Conservation (phyloP, 495 filamentous ascomycete genomes). For the Daldinia caldariorum region DNA sequence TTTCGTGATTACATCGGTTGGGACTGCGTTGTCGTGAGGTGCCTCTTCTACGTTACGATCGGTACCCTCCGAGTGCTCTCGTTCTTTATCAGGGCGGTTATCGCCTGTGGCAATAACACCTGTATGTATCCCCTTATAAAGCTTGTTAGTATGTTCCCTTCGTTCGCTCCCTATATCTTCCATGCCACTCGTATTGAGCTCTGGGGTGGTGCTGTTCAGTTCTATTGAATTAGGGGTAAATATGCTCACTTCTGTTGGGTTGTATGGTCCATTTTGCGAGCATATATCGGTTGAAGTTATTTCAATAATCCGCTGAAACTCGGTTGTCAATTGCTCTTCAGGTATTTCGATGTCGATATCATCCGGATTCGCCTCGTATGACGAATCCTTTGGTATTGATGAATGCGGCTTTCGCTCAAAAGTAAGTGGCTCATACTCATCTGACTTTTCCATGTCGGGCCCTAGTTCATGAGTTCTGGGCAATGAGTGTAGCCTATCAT, state of each 20-base stretch:
- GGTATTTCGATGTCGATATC: slow-evolving; percentile 61
- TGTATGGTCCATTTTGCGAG: slow-evolving; percentile 11
- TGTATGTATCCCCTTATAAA: slow-evolving; percentile 4
- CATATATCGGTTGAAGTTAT: slow-evolving; percentile 8
- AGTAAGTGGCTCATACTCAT: slow-evolving; percentile 7
- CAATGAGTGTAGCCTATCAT: not conserved
- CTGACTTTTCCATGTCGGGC: not conserved
- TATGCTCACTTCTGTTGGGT: slow-evolving; percentile 15
- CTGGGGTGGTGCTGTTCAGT: not conserved
- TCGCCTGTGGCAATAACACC: not conserved
- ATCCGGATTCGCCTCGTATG: slow-evolving; percentile 53
- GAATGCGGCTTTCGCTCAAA: slow-evolving; percentile 6
- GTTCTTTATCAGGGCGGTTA: not conserved
- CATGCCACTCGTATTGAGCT: not conserved
- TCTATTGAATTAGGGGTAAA: not conserved
- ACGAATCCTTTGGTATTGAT: slow-evolving; percentile 42
- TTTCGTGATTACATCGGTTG: slow-evolving; percentile 4
- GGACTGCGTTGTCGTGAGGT: slow-evolving; percentile 36
- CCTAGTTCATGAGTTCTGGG: slow-evolving; percentile 6
- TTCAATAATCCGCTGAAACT: slow-evolving; percentile 39
- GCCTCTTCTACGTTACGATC: slow-evolving; percentile 23
- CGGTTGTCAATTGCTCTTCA: slow-evolving; percentile 49
- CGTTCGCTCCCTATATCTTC: not conserved
- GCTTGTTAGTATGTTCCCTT: slow-evolving; percentile 14
- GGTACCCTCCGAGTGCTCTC: not conserved